A percentile compares a stretch with the other conserved stretches of the same genome.
These are phyloP conservation scores for Melanomma pulvis-pyrius DNA, from an alignment of 495 filamentous ascomycete genomes.

Conservation along the genomic window DNA sequence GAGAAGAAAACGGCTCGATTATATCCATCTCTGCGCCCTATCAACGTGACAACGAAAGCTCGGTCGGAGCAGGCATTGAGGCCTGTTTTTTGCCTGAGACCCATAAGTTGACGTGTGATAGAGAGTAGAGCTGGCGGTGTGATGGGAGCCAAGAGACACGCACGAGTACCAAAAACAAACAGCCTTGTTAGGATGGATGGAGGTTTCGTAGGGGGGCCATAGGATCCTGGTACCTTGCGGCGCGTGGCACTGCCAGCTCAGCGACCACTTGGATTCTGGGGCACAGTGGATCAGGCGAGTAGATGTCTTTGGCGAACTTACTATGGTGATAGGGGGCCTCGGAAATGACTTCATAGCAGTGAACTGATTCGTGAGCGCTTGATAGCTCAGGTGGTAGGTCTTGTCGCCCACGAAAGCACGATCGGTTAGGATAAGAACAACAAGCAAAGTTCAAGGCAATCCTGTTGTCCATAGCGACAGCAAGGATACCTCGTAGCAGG, in stretches of 20 bases:
- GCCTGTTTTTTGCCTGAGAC: not conserved
- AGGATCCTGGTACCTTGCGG: not conserved
- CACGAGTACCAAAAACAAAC: conserved; percentile 7
- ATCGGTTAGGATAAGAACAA: not conserved
- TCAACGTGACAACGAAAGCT: conserved; percentile 8
- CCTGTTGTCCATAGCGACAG: too few species aligned
- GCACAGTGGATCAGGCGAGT: conserved; percentile 22
- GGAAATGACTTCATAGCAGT: not conserved
- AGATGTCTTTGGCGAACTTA: not conserved
- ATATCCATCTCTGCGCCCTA: conserved; percentile 1
- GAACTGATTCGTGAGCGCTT: not conserved
- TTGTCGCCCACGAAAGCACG: not conserved
- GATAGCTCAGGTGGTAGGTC: not conserved
- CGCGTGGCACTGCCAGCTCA: conserved; percentile 1
- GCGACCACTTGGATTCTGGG: conserved; percentile 4
- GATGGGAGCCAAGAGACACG: not conserved
- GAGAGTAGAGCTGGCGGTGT: conserved; percentile 9
- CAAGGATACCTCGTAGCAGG: not conserved
- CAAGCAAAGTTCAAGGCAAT: not conserved
- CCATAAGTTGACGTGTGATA: conserved; percentile 16
- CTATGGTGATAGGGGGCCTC: not conserved
- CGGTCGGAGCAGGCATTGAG: conserved; percentile 3
- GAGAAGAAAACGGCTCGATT: conserved; percentile 1
- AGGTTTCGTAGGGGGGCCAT: not conserved
- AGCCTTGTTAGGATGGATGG: conserved; percentile 1